Conservation (phyloP, 371 early-diverging fungal species). For the Mortierella sp. region DNA sequence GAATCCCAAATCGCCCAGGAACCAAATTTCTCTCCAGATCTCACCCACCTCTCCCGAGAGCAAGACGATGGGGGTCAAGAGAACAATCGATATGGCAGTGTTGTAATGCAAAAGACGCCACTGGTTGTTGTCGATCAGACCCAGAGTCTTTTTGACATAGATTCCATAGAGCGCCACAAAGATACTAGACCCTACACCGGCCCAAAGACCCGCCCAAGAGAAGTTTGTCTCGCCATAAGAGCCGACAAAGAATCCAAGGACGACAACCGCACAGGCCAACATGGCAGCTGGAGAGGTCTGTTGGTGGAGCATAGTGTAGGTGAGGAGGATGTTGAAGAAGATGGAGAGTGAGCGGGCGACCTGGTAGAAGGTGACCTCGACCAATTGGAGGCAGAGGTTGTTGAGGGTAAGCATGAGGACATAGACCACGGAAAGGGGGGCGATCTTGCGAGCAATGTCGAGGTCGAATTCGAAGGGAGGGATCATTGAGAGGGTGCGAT, state of each 20-base stretch:
- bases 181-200: conserved; percentile 77
- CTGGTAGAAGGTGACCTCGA: conserved; percentile 84
- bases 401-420: conserved; percentile 81
- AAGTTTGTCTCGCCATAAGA: conserved; percentile 82
- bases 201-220: conserved; percentile 76
- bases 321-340: conserved; percentile 80
- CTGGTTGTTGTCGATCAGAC: conserved; percentile 77
- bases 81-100: conserved; percentile 75
- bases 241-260: conserved; percentile 80
- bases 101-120: conserved; percentile 84
- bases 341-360: conserved; percentile 81
- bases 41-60: conserved; percentile 75
- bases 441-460: conserved; percentile 69
- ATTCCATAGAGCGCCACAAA: conserved; percentile 85
- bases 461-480: conserved; percentile 79
- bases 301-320: conserved; percentile 73
- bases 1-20: conserved; percentile 62
- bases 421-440: conserved; percentile 78
- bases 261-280: conserved; percentile 75
- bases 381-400: conserved; percentile 78
- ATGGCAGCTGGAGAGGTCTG: conserved; percentile 70
- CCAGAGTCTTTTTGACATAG: conserved; percentile 81
- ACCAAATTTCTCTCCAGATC: conserved; percentile 67
- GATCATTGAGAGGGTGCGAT: conserved; percentile 71
- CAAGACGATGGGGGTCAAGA: conserved; percentile 72